Conservation (phyloP, 2,329 filamentous ascomycete species). For the Biscogniauxia marginata region DNA sequence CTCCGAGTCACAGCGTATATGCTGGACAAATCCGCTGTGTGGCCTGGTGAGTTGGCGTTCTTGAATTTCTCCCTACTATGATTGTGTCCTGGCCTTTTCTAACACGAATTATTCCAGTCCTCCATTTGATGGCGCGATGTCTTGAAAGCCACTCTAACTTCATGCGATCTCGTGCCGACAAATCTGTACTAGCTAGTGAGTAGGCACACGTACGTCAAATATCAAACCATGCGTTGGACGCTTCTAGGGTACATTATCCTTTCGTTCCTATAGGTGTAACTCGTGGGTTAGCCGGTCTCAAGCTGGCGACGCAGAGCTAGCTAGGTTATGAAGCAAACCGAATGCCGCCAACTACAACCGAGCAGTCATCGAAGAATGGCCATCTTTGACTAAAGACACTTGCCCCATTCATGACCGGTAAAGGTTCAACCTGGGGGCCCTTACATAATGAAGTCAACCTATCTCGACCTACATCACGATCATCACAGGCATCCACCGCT, state of each 20-base stretch:
- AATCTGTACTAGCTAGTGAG: slow-evolving; percentile 45
- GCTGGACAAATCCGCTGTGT: slow-evolving; percentile 85
- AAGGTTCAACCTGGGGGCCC: too few species aligned
- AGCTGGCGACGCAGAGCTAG: too few species aligned
- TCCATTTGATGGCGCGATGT: slow-evolving; percentile 54
- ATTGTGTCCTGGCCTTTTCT: slow-evolving; percentile 4
- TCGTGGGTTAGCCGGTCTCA: too few species aligned
- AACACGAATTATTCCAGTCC: slow-evolving; percentile 35
- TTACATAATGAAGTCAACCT: too few species aligned
- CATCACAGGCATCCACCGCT: too few species aligned
- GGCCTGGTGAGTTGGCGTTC: slow-evolving; percentile 68
- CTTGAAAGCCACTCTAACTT: slow-evolving; percentile 54
- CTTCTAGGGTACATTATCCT: not conserved
- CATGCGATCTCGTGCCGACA: slow-evolving; percentile 52
- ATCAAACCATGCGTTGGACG: not conserved
- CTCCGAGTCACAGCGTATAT: slow-evolving; percentile 81
- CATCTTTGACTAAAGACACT: too few species aligned
- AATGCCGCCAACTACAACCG: too few species aligned
- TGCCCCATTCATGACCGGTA: too few species aligned
- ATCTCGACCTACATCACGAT: too few species aligned
- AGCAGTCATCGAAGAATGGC: too few species aligned
- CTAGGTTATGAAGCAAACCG: too few species aligned
- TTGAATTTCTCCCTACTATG: not conserved
- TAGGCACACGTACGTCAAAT: slow-evolving; percentile 17
- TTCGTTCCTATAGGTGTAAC: too few species aligned